A percentile compares a stretch with the other conserved stretches of the same genome.
phyloP scores from a whole-genome alignment of 1,139 yeast species.

The Spathaspora sp. region DNA sequence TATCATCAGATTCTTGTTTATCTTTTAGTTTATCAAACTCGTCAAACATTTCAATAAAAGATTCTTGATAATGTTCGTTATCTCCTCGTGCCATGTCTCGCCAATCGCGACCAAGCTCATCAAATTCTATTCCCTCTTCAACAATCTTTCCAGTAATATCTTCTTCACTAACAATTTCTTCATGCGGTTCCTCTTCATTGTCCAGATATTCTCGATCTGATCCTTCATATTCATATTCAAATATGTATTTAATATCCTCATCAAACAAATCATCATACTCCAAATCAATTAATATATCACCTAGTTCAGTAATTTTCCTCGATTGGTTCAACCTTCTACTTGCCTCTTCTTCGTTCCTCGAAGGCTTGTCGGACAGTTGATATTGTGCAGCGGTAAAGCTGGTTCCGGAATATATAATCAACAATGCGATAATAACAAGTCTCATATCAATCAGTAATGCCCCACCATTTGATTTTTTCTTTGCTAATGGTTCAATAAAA shows the following conservation, averaged over 20 bases:
- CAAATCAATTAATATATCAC: conserved; percentile 53
- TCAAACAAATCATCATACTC: conserved; percentile 70
- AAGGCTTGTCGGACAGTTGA: conserved; percentile 12
- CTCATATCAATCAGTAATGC: conserved; percentile 57
- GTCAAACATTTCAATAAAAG: conserved; percentile 20
- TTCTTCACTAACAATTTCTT: conserved; percentile 6
- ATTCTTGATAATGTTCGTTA: conserved; percentile 30
- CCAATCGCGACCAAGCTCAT: conserved; percentile 65
- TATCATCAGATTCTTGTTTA: conserved; percentile 25
- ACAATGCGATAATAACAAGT: conserved; percentile 28
- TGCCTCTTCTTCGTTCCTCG: conserved; percentile 17
- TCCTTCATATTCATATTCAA: conserved; percentile 54
- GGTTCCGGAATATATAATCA: conserved; percentile 27
- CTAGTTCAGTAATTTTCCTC: conserved; percentile 40
- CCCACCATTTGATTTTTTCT: conserved; percentile 56
- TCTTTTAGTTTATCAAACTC: conserved; percentile 18
- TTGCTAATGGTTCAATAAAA: conserved; percentile 61
- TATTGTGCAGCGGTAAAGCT: conserved; percentile 18
- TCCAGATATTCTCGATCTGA: conserved; percentile 32
- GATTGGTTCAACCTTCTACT: conserved; percentile 23
- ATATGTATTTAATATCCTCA: conserved; percentile 70
- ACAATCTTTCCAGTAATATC: conserved; percentile 5
- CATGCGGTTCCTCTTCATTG: conserved; percentile 19
- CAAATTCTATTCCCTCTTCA: conserved; percentile 42
- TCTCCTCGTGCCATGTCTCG: conserved; percentile 63